Evolutionary conservation across 768 basidiomycete genomes (phyloP).

Genomic region (Boletus coccyginus): DNA sequence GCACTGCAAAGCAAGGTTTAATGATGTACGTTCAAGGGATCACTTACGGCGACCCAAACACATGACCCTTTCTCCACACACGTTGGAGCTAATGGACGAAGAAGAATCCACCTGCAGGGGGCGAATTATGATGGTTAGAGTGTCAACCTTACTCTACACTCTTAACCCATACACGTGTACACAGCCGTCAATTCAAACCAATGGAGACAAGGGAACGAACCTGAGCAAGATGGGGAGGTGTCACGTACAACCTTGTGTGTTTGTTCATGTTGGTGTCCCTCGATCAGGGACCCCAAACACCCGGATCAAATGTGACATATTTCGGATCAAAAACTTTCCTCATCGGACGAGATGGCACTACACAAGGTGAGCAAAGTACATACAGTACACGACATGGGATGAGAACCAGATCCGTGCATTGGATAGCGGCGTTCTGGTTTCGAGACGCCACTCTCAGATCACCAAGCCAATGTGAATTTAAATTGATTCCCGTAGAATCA

Average conservation of each 20-base stretch:
- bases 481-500: constrained; percentile 5
- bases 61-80: background rate
- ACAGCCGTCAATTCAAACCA: background rate
- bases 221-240: no score
- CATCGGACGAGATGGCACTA: background rate
- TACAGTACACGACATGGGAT: no score
- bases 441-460: background rate
- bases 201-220: background rate
- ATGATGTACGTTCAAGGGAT: background rate
- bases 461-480: background rate
- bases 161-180: background rate
- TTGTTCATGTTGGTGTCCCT: constrained; percentile 1
- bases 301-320: background rate
- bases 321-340: background rate
- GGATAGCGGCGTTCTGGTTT: background rate
- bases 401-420: background rate
- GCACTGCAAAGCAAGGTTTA: constrained; percentile 8
- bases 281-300: constrained; percentile 2
- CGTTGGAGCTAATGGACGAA: background rate
- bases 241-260: background rate
- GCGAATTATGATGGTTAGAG: background rate
- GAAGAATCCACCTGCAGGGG: background rate
- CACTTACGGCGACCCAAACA: constrained; percentile 1
- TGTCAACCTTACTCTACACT: background rate
- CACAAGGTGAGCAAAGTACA: no score